Evolutionary conservation across 2,329 filamentous ascomycete genomes (phyloP), one percentile per base, ranked within the genome.

Genomic region (Ceratocystis diversiconidia): DNA sequence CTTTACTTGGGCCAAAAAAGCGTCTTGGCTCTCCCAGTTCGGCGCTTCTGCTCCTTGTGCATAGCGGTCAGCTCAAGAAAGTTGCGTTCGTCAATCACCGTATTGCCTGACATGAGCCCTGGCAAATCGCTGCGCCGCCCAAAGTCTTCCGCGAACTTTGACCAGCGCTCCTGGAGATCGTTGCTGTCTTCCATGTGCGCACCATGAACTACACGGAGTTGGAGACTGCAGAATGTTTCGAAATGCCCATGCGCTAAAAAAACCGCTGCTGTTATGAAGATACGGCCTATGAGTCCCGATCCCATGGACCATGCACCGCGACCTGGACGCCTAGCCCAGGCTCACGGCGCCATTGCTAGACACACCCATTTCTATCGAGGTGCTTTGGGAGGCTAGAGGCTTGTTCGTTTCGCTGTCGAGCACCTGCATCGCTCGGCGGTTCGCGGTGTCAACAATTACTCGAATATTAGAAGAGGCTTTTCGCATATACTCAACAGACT

Each of bases 51-150:
- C 41, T 62, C 61, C 22, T 25, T n/a, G 36, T 25, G 17, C 25
- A 50, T 48, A 3, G 41, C 22, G 4, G 43, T 22, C 12, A 44
- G 30, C 10, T 25, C 32, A 22, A 62, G 59, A 62, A 60, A 75
- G 68, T 72, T 76, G 41, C 75, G 72, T 57, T 75, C 74, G 61
- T 77, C 75, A 68, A 76, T 72, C 10, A 74, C 75, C 12, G 76
- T 77, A 67, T 75, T 72, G 1, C 76, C 76, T 12, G 74, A 74
- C 61, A 70, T 72, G 61, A 76, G 69, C 12, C 72, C 69, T 0
- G 74, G 72, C 63, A 70, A 72, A 30, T 70, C 74, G 28, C 69
- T 25, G 5, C 41, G 62, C 3, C 22, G 43, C 17, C 22, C 25
- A 43, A 79, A 70, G 63, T 78, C 77, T 36, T 71, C 68, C 15